Base-by-base conservation (phyloP, 2,329 filamentous ascomycete species). In the Samsoniella hepiali region DNA sequence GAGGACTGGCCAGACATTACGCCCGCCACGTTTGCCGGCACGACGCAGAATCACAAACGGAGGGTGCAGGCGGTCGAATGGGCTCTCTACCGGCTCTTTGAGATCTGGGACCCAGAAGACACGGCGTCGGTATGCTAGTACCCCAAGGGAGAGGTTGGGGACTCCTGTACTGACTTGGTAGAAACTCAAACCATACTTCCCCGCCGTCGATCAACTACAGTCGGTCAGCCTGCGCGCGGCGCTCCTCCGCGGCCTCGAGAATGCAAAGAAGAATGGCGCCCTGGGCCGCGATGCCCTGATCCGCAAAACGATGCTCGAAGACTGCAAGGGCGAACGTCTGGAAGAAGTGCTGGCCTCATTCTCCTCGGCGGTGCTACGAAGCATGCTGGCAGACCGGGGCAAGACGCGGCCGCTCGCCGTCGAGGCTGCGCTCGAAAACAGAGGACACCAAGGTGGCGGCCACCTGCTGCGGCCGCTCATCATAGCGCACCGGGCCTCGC, bases 221-320 rank as follows among this genome's bases (percentile, higher is more conserved):
- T 97, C 93, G 6, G 81, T 96, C 69, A 97, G 96, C 73, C 84
- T 99, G 7, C 91, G 95, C 58, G 88, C 91, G 38, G 92, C 91
- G 9, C 82, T 97, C 9, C 90, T 93, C 69, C 86, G 92, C 74
- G 87, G 84, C 68, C 85, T 99, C 61, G 91, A 94, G 67, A 88
- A 91, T 58, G 81, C 92, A 65, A 98, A 98, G 79, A 96, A 96
- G 78, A 91, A 87, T 77, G 93, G 93, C 36, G 80, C 89, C 0
- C 80, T 98, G 9, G 91, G 92, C 3, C 84, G 91, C 57, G 93
- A 97, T 71, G 84, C 85, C 0, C 84, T 96, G 1, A 78, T 98
- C 38, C 87, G 95, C 58, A 97, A 97, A 79, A 96, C 92, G 0
- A 97, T 97, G 91, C 81, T 99, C 58, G 95, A 99, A 72, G 94